Percentiles rank a stretch among this genome's conserved stretches.
Conservation (phyloP, 805 yeast species). For the Cyberlindnera veronae region DNA sequence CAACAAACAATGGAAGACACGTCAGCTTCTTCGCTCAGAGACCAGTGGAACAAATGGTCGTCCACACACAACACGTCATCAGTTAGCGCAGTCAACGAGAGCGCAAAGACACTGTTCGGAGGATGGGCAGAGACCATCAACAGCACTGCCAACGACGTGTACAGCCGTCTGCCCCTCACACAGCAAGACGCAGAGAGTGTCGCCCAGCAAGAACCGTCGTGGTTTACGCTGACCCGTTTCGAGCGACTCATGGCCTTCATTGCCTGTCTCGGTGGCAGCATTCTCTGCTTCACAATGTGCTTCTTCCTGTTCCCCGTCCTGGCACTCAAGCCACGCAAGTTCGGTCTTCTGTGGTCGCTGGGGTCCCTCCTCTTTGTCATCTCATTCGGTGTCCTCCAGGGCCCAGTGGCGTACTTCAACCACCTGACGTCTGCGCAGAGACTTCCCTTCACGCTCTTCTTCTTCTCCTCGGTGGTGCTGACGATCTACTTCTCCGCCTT, state of each 20-base stretch:
- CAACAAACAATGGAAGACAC: constrained; percentile 15
- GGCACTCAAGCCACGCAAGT: constrained; percentile 86
- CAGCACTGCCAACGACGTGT: constrained; percentile 49
- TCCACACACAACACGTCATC: constrained; percentile 21
- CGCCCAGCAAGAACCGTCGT: constrained; percentile 59
- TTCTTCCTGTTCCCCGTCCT: constrained; percentile 84
- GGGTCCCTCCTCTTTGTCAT: constrained; percentile 84
- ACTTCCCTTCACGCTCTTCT: constrained; percentile 73
- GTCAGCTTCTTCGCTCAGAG: constrained; percentile 30
- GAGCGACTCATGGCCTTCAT: constrained; percentile 79
- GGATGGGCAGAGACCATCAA: constrained; percentile 38
- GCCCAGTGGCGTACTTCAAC: constrained; percentile 74
- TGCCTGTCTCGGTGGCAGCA: constrained; percentile 70
- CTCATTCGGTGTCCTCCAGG: constrained; percentile 89
- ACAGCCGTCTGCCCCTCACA: constrained; percentile 61
- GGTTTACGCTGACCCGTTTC: constrained; percentile 73
- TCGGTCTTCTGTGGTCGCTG: constrained; percentile 86
- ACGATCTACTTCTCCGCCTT: constrained; percentile 79
- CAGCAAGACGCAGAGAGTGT: constrained; percentile 44
- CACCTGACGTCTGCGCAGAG: constrained; percentile 77
- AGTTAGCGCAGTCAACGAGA: constrained; percentile 28
- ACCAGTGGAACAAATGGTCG: constrained; percentile 39
- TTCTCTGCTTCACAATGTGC: constrained; percentile 79
- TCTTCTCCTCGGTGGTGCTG: constrained; percentile 72
- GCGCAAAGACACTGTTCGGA: constrained; percentile 35